Conservation (phyloP, 441 rosid species). For the Dalechampia spathulata region DNA sequence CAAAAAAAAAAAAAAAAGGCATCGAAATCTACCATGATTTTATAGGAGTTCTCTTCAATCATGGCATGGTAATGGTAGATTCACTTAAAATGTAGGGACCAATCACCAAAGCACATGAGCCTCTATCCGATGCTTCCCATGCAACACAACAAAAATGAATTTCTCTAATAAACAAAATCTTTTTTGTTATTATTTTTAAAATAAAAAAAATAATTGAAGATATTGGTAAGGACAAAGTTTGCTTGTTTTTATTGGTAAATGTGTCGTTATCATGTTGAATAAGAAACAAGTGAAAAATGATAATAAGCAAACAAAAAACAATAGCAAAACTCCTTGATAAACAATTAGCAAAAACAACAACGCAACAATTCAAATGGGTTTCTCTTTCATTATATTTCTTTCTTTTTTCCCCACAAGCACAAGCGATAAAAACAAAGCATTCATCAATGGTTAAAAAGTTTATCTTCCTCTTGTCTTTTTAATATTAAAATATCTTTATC, state of each 20-base stretch:
- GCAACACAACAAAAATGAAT: constrained; percentile 9
- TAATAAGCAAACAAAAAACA: constrained; percentile 5
- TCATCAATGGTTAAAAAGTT: no score
- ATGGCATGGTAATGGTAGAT: constrained; percentile 12
- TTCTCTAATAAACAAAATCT: no score
- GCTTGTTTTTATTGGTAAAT: constrained; percentile 17
- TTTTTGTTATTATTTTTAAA: no score
- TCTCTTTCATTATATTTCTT: neutral
- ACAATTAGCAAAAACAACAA: constrained; percentile 18
- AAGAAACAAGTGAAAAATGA: constrained; percentile 11
- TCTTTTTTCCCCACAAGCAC: neutral
- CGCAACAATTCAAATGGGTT: constrained; percentile 5
- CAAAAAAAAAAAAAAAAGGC: no score
- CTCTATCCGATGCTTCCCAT: constrained; percentile 18
- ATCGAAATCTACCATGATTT: constrained; percentile 8
- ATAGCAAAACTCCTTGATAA: constrained; percentile 10
- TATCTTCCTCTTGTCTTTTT: no score
- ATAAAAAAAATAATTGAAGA: neutral
- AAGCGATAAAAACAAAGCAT: neutral
- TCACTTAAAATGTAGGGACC: constrained; percentile 22
- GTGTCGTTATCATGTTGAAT: constrained; percentile 19
- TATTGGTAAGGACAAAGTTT: constrained; percentile 14
- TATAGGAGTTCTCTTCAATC: constrained; percentile 12
- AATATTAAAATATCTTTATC: no score
- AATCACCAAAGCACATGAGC: constrained; percentile 24